Evolutionary conservation across 129 eudicot genomes (phyloP).

Genomic region (Centrapalus pauciflorus): DNA sequence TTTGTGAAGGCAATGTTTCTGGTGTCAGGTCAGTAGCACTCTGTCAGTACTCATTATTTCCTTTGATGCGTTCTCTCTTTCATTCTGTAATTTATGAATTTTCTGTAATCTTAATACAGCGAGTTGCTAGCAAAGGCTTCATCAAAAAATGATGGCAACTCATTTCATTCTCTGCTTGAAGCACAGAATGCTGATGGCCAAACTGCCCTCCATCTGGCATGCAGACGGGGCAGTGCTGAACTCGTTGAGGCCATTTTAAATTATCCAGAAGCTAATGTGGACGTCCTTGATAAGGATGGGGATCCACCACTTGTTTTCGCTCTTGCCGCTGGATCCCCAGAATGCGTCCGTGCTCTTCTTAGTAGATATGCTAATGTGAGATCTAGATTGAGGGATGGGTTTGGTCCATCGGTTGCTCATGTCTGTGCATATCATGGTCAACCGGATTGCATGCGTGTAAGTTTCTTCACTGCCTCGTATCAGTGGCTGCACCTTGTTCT

Average conservation of each 20-base stretch:
- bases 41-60: neutral
- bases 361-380: conserved; percentile 80
- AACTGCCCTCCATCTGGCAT: conserved; percentile 97
- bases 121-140: conserved; percentile 73
- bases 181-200: conserved; percentile 95
- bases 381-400: conserved; percentile 85
- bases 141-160: conserved; percentile 37
- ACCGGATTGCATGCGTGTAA: conserved; percentile 99
- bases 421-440: conserved; percentile 99
- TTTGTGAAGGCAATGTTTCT: conserved; percentile 76
- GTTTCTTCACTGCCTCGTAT: conserved; percentile 23
- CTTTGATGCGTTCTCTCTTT: neutral
- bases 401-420: conserved; percentile 97
- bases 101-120: conserved; percentile 32
- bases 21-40: conserved; percentile 70
- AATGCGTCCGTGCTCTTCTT: conserved; percentile 92
- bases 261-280: conserved; percentile 77
- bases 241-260: conserved; percentile 81
- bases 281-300: conserved; percentile 92
- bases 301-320: conserved; percentile 99
- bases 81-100: conserved; percentile 2
- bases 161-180: conserved; percentile 61
- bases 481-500: neutral
- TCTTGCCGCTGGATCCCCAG: conserved; percentile 98
- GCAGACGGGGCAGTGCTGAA: conserved; percentile 90